Conservation (phyloP, 202 grass and related monocot species). For the Eragrostis tef region DNA sequence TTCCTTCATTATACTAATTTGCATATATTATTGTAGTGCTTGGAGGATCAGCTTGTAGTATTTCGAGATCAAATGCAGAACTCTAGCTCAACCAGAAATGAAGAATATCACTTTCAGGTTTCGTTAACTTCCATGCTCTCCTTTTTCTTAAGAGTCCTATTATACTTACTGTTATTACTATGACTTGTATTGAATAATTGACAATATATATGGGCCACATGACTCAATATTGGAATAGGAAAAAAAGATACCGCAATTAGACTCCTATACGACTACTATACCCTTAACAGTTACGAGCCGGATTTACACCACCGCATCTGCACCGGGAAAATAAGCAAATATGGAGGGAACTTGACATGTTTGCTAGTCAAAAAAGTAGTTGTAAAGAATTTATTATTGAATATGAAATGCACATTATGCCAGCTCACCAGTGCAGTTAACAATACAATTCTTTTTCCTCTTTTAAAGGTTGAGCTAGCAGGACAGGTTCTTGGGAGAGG, state of each 20-base stretch:
- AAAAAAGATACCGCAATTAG: no score
- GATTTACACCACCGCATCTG: no score
- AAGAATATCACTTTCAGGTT: constrained; percentile 70
- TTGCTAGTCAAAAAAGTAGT: constrained; percentile 11
- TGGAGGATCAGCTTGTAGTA: constrained; percentile 63
- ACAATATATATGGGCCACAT: no score
- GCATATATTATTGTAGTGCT: constrained; percentile 52
- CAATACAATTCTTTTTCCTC: constrained; percentile 24
- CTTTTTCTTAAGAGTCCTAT: constrained; percentile 21
- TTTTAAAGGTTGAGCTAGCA: constrained; percentile 68
- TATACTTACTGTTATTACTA: no score
- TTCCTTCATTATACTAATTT: constrained; percentile 41
- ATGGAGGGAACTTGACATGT: not conserved
- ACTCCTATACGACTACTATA: no score
- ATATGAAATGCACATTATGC: constrained; percentile 13
- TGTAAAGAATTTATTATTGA: not conserved
- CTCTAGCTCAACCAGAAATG: constrained; percentile 51
- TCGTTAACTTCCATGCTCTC: not conserved
- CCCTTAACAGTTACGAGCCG: no score
- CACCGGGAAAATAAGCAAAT: no score
- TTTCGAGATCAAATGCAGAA: constrained; percentile 59
- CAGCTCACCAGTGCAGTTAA: constrained; percentile 27
- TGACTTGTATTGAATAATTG: no score
- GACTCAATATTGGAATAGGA: no score
- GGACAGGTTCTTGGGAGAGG: constrained; percentile 70